phyloP scores from a whole-genome alignment of 192 early-diverging fungal species.

The Backusella circina region DNA sequence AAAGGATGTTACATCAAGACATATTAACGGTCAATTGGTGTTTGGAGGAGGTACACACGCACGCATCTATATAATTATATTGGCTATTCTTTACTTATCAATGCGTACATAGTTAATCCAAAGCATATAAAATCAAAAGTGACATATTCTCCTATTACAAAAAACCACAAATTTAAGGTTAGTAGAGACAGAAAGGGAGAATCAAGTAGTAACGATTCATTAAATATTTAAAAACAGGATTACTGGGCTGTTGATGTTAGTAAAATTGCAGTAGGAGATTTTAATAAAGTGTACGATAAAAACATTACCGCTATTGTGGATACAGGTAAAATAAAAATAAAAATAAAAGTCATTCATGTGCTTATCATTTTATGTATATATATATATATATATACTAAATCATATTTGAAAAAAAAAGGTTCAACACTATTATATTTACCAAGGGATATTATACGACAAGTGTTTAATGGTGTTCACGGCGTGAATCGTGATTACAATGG shows the following conservation, averaged over 20 bases:
- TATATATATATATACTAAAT: too few relatives aligned
- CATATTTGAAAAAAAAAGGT: neutral
- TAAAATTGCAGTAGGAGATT: slow-evolving; percentile 8
- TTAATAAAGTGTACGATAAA: neutral
- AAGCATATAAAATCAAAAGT: slow-evolving; percentile 9
- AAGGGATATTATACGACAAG: neutral
- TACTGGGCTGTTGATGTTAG: slow-evolving; percentile 33
- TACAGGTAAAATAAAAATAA: too few relatives aligned
- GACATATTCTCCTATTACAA: slow-evolving; percentile 10
- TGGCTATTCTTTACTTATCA: too few relatives aligned
- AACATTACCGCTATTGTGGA: slow-evolving; percentile 11
- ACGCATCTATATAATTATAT: too few relatives aligned
- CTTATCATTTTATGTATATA: neutral
- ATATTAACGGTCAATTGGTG: slow-evolving; percentile 23
- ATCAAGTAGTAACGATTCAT: neutral
- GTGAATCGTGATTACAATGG: slow-evolving; percentile 6
- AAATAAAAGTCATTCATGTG: neutral
- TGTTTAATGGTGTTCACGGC: slow-evolving; percentile 5
- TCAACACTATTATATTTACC: slow-evolving; percentile 27
- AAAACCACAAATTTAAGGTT: slow-evolving; percentile 1
- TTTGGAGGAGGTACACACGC: slow-evolving; percentile 27
- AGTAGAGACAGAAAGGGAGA: neutral
- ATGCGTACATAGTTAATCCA: slow-evolving; percentile 20
- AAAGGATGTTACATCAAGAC: neutral
- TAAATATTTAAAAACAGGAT: slow-evolving; percentile 16